phyloP scores from a whole-genome alignment of 805 yeast species.

The Kazachstania viticola region DNA sequence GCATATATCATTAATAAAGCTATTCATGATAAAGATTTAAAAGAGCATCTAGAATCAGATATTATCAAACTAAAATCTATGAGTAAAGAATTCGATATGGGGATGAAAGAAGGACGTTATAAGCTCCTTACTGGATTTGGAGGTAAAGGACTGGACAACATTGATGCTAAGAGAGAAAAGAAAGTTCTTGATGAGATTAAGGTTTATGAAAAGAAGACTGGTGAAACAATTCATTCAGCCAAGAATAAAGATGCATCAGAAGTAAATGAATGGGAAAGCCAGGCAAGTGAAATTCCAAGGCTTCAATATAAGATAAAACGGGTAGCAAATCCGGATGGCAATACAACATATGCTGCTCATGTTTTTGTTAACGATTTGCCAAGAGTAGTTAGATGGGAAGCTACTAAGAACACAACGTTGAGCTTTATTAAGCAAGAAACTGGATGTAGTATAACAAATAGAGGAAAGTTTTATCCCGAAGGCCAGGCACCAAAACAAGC shows the following conservation, averaged over 20 bases:
- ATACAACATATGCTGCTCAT: constrained; percentile 48
- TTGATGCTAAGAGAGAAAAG: constrained; percentile 39
- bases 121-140: constrained; percentile 73
- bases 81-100: constrained; percentile 44
- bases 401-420: constrained; percentile 55
- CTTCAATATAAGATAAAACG: constrained; percentile 42
- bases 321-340: constrained; percentile 45
- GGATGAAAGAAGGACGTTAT: constrained; percentile 56
- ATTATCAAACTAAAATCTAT: constrained; percentile 31
- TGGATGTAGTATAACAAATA: constrained; percentile 65
- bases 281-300: constrained; percentile 18
- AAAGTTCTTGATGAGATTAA: constrained; percentile 6
- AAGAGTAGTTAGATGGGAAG: constrained; percentile 66
- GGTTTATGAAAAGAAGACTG: neutral
- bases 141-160: constrained; percentile 77
- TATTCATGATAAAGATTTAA: constrained; percentile 39
- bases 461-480: constrained; percentile 64
- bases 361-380: constrained; percentile 80
- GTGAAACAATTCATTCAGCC: no score
- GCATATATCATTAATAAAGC: constrained; percentile 44
- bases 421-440: constrained; percentile 58
- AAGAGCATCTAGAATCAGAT: constrained; percentile 29
- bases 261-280: constrained; percentile 2
- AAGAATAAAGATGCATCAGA: constrained; percentile 5
- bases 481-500: constrained; percentile 43